Evolutionary conservation across 805 yeast species (phyloP).

Genomic region (Candida morakotiae): DNA sequence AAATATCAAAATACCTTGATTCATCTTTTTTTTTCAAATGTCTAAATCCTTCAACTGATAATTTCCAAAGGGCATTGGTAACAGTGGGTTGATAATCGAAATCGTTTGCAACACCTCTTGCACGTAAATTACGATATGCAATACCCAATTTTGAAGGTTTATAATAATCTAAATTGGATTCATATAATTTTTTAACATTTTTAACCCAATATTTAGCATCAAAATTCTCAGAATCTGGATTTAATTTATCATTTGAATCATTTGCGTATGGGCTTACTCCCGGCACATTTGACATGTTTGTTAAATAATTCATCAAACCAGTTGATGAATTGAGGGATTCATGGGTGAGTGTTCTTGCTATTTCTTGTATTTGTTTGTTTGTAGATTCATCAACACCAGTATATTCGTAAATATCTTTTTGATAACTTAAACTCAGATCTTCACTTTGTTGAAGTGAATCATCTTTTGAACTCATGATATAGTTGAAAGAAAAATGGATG

Average conservation of each 20-base stretch:
- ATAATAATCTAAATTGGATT: slow-evolving; percentile 56
- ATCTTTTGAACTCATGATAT: neutral
- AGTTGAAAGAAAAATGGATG: too few relatives aligned
- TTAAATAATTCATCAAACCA: slow-evolving; percentile 25
- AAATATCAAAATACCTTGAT: slow-evolving; percentile 39
- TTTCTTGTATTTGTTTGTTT: slow-evolving; percentile 28
- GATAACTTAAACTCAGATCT: neutral
- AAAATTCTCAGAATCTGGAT: slow-evolving; percentile 56
- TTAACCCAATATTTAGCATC: slow-evolving; percentile 64
- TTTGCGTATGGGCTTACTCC: slow-evolving; percentile 36
- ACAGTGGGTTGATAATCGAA: slow-evolving; percentile 60
- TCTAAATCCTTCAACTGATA: slow-evolving; percentile 5
- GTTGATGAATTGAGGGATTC: slow-evolving; percentile 2
- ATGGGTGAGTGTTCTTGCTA: slow-evolving; percentile 41
- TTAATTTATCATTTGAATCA: slow-evolving; percentile 34
- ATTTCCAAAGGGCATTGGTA: slow-evolving; percentile 32
- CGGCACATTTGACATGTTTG: slow-evolving; percentile 49
- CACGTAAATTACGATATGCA: slow-evolving; percentile 54
- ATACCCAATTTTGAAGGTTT: slow-evolving; percentile 58
- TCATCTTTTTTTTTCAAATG: slow-evolving; percentile 8
- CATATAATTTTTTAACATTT: slow-evolving; percentile 50
- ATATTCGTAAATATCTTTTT: neutral
- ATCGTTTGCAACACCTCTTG: slow-evolving; percentile 43
- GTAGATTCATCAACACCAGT: slow-evolving; percentile 21
- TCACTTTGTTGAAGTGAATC: neutral